A percentile compares a stretch with the other conserved stretches of the same genome.
phyloP scores from a whole-genome alignment of 257 asterid species.

The Cordia subcordata region DNA sequence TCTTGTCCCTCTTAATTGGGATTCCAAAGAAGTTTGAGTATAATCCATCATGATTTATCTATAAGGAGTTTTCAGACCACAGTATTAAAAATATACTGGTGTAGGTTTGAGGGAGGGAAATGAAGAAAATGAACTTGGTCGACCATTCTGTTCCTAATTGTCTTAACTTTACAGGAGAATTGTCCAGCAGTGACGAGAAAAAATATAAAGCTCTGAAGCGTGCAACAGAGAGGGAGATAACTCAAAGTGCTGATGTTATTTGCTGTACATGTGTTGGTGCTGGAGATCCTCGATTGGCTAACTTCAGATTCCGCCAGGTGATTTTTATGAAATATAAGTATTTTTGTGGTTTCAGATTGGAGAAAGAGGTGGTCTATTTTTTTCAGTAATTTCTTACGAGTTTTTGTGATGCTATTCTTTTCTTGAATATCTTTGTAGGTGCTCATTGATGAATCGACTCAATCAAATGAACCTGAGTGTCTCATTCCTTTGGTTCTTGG shows the following conservation, averaged over 20 bases:
- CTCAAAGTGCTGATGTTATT: slow-evolving; percentile 99
- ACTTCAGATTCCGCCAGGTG: slow-evolving; percentile 98
- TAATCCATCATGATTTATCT: neutral
- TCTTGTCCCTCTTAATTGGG: neutral
- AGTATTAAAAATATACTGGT: neutral
- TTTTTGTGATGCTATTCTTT: neutral
- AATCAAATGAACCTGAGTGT: slow-evolving; percentile 96
- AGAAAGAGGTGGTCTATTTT: neutral
- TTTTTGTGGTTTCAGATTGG: neutral
- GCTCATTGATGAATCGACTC: slow-evolving; percentile 98
- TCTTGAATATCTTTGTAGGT: slow-evolving; percentile 41
- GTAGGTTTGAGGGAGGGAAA: neutral
- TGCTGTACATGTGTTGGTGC: slow-evolving; percentile 99
- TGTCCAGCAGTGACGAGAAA: slow-evolving; percentile 96
- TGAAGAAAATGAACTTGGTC: neutral
- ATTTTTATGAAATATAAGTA: slow-evolving; percentile 6
- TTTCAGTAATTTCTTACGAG: neutral
- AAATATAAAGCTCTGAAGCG: slow-evolving; percentile 88
- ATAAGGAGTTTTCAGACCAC: neutral
- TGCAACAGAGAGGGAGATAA: slow-evolving; percentile 97
- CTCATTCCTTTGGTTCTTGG: slow-evolving; percentile 98
- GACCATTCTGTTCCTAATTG: neutral
- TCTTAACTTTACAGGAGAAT: slow-evolving; percentile 59
- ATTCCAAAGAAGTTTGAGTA: neutral
- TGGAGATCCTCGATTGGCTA: slow-evolving; percentile 95